A percentile compares a stretch with the other conserved stretches of the same genome.
phyloP scores from a whole-genome alignment of 2,329 filamentous ascomycete species.

The Mycosphaerella arachidis region DNA sequence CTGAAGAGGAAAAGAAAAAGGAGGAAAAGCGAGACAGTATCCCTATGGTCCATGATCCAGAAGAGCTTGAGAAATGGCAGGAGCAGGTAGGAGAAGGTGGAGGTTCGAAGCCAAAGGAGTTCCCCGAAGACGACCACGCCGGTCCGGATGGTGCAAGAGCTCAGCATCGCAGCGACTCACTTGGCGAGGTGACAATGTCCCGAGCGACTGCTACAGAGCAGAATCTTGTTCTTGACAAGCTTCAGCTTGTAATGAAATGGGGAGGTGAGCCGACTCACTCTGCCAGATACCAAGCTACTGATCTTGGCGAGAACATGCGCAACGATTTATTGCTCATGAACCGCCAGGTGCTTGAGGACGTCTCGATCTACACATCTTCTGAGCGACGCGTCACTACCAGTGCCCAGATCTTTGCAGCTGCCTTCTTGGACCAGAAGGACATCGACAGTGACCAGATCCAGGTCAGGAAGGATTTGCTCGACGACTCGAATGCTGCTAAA shows the following conservation, averaged over 20 bases:
- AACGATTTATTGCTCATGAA: constrained; percentile 94
- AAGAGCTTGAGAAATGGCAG: constrained; percentile 11
- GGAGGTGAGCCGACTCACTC: constrained; percentile 97
- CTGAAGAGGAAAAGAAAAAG: constrained; percentile 44
- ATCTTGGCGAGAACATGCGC: constrained; percentile 90
- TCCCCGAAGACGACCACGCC: constrained; percentile 27
- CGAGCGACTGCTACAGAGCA: constrained; percentile 91
- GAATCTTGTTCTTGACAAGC: constrained; percentile 86
- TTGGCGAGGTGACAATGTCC: constrained; percentile 86
- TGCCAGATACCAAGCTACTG: constrained; percentile 90
- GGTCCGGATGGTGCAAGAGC: constrained; percentile 41
- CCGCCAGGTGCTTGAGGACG: constrained; percentile 83
- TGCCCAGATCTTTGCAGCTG: constrained; percentile 89
- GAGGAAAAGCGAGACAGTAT: constrained; percentile 39
- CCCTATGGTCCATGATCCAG: constrained; percentile 9
- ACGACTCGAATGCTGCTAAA: constrained; percentile 97
- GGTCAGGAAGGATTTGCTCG: constrained; percentile 87
- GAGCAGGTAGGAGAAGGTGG: constrained; percentile 8
- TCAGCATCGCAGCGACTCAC: constrained; percentile 70
- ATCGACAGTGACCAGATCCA: constrained; percentile 80
- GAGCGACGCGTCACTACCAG: constrained; percentile 92
- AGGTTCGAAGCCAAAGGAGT: neutral
- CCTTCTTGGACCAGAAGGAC: constrained; percentile 84
- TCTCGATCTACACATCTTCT: constrained; percentile 91
- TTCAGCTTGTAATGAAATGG: constrained; percentile 98